Percentiles rank a stretch among this genome's conserved stretches.
These are phyloP conservation scores for Casuarina cunninghamiana DNA, from an alignment of 306 rosid species.

Conservation along the genomic window DNA sequence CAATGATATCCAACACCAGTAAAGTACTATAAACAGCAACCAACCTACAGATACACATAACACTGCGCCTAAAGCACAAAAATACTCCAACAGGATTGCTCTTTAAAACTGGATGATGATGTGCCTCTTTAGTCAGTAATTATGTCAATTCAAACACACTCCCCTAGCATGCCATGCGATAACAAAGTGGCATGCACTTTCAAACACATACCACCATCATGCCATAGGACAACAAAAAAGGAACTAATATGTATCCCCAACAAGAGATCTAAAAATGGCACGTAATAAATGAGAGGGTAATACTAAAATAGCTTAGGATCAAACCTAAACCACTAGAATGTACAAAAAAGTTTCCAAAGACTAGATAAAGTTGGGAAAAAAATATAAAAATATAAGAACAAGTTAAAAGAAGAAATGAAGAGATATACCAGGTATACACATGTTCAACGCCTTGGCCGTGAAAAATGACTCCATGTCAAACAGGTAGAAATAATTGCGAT, in stretches of 20 bases:
- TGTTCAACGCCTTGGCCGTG: conserved; percentile 95
- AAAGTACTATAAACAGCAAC: not conserved
- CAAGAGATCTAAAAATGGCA: not conserved
- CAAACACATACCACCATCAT: not conserved
- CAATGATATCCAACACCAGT: not conserved
- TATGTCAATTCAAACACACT: not conserved
- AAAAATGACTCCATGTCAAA: conserved; percentile 99
- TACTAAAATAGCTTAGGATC: not conserved
- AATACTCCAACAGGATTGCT: not conserved
- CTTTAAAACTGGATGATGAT: not conserved
- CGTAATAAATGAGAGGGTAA: not conserved
- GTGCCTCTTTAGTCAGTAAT: not conserved
- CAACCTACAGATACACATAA: not conserved
- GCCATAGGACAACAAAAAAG: not conserved
- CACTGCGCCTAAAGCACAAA: not conserved
- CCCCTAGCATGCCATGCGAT: not conserved
- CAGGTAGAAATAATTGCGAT: conserved; percentile 93
- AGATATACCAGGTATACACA: conserved; percentile 92
- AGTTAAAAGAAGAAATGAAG: conserved; percentile 8
- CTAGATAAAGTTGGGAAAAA: not conserved
- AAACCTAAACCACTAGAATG: not conserved
- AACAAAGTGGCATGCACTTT: not conserved
- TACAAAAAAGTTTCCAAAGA: not conserved
- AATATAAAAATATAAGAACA: not conserved
- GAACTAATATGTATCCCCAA: not conserved